A percentile compares a stretch with the other conserved stretches of the same genome.
Conservation (phyloP, 2,329 filamentous ascomycete species). For the Phaeomoniella chlamydospora region DNA sequence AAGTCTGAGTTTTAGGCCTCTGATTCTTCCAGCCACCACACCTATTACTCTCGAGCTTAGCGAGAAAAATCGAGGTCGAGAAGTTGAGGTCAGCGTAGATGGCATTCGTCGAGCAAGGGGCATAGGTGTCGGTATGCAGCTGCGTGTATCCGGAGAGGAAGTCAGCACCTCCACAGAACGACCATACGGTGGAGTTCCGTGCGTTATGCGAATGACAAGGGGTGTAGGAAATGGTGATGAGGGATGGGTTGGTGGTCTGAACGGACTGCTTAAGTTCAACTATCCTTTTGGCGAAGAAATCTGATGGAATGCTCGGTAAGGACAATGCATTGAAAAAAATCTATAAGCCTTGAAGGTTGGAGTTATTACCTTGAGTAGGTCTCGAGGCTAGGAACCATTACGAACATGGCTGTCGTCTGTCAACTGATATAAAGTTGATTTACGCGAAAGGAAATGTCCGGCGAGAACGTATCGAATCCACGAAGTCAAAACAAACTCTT, state of each 20-base stretch:
- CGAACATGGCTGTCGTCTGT: too few species aligned
- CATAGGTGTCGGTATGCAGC: slow-evolving; percentile 64
- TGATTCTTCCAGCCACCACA: slow-evolving; percentile 77
- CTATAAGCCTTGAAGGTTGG: too few species aligned
- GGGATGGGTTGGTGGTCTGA: slow-evolving; percentile 91
- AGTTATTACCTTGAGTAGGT: too few species aligned
- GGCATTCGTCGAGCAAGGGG: slow-evolving; percentile 52
- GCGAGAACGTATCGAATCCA: too few species aligned
- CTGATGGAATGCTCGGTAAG: too few species aligned
- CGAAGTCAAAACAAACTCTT: too few species aligned
- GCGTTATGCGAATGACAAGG: slow-evolving; percentile 57
- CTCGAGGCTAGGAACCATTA: too few species aligned
- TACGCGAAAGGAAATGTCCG: too few species aligned
- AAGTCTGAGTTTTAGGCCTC: slow-evolving; percentile 77
- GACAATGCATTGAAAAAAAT: too few species aligned
- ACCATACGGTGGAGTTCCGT: slow-evolving; percentile 73
- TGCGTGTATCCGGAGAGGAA: slow-evolving; percentile 75
- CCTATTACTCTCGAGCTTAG: slow-evolving; percentile 71
- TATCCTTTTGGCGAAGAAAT: slow-evolving; percentile 71
- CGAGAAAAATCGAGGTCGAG: slow-evolving; percentile 60
- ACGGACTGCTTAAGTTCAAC: slow-evolving; percentile 90
- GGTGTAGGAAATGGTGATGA: slow-evolving; percentile 50
- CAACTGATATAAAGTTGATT: too few species aligned
- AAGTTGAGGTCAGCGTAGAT: slow-evolving; percentile 68
- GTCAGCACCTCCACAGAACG: slow-evolving; percentile 42